Percentiles rank a stretch among this genome's conserved stretches.
Conservation (phyloP, 176 grass and related monocot genomes). For the Triticum urartu region DNA sequence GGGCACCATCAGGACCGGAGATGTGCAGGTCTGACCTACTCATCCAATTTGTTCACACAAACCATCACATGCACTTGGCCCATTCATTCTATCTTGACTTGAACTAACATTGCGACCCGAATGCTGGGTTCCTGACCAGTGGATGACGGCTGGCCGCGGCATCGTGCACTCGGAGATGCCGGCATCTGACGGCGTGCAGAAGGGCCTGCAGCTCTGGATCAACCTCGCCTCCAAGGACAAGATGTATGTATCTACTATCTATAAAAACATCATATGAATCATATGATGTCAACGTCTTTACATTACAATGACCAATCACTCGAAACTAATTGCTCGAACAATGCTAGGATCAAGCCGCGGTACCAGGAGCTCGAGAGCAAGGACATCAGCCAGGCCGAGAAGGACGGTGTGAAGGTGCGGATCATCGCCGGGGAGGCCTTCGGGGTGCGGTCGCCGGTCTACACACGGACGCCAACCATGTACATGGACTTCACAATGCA, state of each 20-base stretch:
- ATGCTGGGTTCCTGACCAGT: conserved; percentile 35
- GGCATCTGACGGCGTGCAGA: conserved; percentile 54
- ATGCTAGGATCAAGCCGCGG: conserved; percentile 65
- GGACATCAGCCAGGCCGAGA: conserved; percentile 57
- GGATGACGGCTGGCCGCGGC: conserved; percentile 94
- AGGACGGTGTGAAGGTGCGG: conserved; percentile 19
- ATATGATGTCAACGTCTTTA: too few species aligned
- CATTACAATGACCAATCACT: neutral
- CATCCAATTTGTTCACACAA: neutral
- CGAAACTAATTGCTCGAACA: neutral
- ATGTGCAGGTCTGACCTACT: conserved; percentile 52
- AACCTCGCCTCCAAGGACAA: conserved; percentile 93
- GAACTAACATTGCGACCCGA: neutral
- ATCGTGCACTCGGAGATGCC: conserved; percentile 99
- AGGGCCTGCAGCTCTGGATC: conserved; percentile 92
- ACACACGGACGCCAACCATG: conserved; percentile 39
- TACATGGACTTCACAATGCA: conserved; percentile 41
- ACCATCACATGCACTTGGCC: neutral
- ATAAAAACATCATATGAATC: too few species aligned
- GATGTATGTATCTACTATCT: conserved; percentile 45
- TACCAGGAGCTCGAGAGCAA: conserved; percentile 84
- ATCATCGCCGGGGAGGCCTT: conserved; percentile 64
- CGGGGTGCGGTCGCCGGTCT: conserved; percentile 46
- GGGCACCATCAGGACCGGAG: conserved; percentile 74
- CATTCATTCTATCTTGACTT: neutral